A percentile compares a stretch with the other conserved stretches of the same genome.
These are phyloP conservation scores for Globisporangium paroecandrum DNA, from an alignment of 352 stramenopile species.

Conservation along the genomic window DNA sequence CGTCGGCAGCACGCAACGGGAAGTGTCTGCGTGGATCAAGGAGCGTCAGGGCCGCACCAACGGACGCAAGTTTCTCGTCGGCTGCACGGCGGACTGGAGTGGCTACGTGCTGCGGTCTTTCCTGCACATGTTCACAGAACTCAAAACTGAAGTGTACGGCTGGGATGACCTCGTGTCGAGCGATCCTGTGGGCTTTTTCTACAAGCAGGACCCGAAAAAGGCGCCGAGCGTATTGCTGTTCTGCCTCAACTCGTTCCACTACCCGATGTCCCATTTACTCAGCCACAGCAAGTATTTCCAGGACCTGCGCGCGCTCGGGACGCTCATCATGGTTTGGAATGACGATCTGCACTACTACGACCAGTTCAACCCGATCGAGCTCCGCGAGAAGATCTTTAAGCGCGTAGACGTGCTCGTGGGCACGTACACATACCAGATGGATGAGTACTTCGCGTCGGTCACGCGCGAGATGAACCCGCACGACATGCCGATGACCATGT, in stretches of 20 bases:
- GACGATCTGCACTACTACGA: conserved; percentile 81
- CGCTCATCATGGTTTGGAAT: conserved; percentile 71
- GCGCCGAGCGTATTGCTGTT: conserved; percentile 72
- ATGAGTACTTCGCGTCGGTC: conserved; percentile 70
- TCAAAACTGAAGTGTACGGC: conserved; percentile 52
- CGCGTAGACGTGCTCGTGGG: conserved; percentile 61
- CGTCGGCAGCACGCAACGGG: conserved; percentile 33
- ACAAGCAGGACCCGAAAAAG: conserved; percentile 55
- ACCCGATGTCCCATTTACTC: conserved; percentile 61
- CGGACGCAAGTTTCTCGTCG: conserved; percentile 65
- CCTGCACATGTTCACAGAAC: conserved; percentile 59
- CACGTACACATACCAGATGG: conserved; percentile 76
- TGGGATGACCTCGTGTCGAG: conserved; percentile 63
- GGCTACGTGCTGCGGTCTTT: conserved; percentile 67
- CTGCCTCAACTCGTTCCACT: conserved; percentile 72
- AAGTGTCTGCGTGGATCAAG: conserved; percentile 58
- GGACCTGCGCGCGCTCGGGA: conserved; percentile 58
- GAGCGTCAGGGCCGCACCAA: conserved; percentile 66
- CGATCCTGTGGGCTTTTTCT: conserved; percentile 57
- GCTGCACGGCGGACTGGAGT: conserved; percentile 57
- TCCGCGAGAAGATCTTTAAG: conserved; percentile 66
- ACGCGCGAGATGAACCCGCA: conserved; percentile 43
- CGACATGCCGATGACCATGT: conserved; percentile 59
- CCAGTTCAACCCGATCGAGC: conserved; percentile 56
- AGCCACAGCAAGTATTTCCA: conserved; percentile 66